Evolutionary conservation across 768 basidiomycete genomes (phyloP).

Genomic region (Neoboletus magnificus): DNA sequence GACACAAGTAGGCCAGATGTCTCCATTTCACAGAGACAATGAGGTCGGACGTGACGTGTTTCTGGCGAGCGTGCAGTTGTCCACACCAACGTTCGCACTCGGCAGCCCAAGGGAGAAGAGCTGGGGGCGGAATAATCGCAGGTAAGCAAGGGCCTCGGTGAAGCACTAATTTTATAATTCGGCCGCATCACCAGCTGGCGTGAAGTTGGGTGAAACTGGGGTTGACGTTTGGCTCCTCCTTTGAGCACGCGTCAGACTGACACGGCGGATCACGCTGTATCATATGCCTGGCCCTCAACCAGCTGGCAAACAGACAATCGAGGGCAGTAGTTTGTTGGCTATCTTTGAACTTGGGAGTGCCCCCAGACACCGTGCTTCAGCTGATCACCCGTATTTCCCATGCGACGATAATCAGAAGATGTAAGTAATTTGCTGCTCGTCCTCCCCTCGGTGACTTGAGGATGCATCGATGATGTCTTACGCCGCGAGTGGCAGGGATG

Average conservation of each 20-base stretch:
- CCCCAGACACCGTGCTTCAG: constrained; percentile 11
- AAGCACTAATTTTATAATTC: not conserved
- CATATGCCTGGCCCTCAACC: not conserved
- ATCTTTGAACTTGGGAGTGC: not conserved
- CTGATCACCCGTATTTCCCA: not conserved
- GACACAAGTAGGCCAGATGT: not conserved
- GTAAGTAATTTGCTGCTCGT: not conserved
- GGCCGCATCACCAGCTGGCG: not conserved
- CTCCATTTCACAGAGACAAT: not conserved
- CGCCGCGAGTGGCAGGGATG: not conserved
- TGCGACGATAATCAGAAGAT: not conserved
- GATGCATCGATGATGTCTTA: not conserved
- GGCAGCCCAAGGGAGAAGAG: too few species aligned
- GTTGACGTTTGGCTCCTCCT: not conserved
- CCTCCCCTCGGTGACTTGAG: not conserved
- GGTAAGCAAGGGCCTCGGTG: not conserved
- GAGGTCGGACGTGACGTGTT: too few species aligned
- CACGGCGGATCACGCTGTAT: constrained; percentile 3
- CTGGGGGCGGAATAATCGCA: not conserved
- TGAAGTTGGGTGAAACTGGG: not conserved
- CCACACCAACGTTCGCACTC: not conserved
- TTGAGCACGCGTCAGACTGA: not conserved
- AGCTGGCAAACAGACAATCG: not conserved
- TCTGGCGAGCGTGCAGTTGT: not conserved
- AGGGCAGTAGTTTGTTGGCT: not conserved